Evolutionary conservation across 1,284 basidiomycete genomes (phyloP), one percentile per base, ranked within the genome.

Genomic region (Apiotrichum veenhuisii): DNA sequence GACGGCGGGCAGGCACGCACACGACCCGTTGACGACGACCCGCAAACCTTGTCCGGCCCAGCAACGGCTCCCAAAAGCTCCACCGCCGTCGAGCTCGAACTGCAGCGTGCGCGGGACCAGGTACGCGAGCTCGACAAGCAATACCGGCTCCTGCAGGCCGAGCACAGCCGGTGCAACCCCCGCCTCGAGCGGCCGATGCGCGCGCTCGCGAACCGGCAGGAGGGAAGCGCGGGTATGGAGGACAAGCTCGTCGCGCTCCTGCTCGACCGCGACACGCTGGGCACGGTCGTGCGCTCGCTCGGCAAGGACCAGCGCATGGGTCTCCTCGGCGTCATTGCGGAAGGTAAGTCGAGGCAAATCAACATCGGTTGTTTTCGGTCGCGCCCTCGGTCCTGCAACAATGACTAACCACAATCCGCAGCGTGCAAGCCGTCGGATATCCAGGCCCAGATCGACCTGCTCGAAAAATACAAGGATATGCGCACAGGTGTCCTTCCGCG

Each of bases 401-500:
- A n/a, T 12, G 17, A 11, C 43, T 55, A 49, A 52, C 48, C 25
- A 12, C 17, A 20, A n/a, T 38, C 22, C 41, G 8, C 51, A 75
- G 73, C 68, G 0, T 71, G 68, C 51, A 56, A 69, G n/a, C 72
- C 73, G 0, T 68, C 68, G 2, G 73, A 75, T 38, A 66, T 74
- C 9, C 61, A 80, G 85, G 34, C 88, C 84, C 76, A 75, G 73
- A 89, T 92, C 47, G 80, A 87, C 0, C 81, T 91, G 7, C 82
- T 95, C 20, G 84, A 92, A 72, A 88, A 88, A 72, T 91, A 92
- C 64, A 82, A 84, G 45, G 84, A 83, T 64, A 85, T 85, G 23
- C 87, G 88, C 8, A 88, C 87, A 66, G 92, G 94, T 66, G 82
- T 94, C 50, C 78, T 94, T 37, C 87, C 87, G 14, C 81, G 82